A percentile compares a stretch with the other conserved stretches of the same genome.
Evolutionary conservation across 2,329 filamentous ascomycete genomes (phyloP).

Genomic region (Phyllosticta citrichinensis): DNA sequence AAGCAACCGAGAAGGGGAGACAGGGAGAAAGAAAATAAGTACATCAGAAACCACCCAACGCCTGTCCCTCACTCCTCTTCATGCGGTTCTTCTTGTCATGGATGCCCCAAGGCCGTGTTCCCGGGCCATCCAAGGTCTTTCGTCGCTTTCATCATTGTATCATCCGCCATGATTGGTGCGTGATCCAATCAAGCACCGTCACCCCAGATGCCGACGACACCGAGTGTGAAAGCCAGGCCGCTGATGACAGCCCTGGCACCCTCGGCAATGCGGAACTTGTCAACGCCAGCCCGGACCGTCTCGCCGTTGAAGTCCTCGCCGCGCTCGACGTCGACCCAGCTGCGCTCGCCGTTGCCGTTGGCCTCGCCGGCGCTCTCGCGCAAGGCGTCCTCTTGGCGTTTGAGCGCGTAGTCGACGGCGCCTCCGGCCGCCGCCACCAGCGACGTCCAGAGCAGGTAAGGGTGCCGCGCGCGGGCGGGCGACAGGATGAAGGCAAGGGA

Average conservation of each 20-base stretch:
- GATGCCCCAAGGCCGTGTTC: not conserved
- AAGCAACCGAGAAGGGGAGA: not conserved
- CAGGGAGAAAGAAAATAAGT: not conserved
- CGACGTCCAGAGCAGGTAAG: conserved; percentile 81
- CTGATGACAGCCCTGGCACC: conserved; percentile 31
- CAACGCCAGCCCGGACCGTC: conserved; percentile 36
- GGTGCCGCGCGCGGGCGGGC: conserved; percentile 65
- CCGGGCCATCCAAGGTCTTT: not conserved
- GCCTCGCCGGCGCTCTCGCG: not conserved
- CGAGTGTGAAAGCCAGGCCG: conserved; percentile 37
- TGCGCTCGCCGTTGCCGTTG: conserved; percentile 13
- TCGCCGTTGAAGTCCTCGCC: conserved; percentile 40
- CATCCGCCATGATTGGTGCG: not conserved
- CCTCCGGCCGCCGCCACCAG: conserved; percentile 49
- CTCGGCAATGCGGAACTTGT: conserved; percentile 33
- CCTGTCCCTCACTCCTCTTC: not conserved
- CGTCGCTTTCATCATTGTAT: not conserved
- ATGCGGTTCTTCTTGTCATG: not conserved
- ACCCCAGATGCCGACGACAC: conserved; percentile 40
- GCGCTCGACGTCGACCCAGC: conserved; percentile 17
- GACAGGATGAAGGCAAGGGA: conserved; percentile 70
- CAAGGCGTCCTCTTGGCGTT: conserved; percentile 12
- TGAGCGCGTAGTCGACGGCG: conserved; percentile 28
- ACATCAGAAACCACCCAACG: not conserved
- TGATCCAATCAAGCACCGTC: conserved; percentile 26